phyloP scores from a whole-genome alignment of 257 asterid genomes.

The Solanum gandarillasii region DNA sequence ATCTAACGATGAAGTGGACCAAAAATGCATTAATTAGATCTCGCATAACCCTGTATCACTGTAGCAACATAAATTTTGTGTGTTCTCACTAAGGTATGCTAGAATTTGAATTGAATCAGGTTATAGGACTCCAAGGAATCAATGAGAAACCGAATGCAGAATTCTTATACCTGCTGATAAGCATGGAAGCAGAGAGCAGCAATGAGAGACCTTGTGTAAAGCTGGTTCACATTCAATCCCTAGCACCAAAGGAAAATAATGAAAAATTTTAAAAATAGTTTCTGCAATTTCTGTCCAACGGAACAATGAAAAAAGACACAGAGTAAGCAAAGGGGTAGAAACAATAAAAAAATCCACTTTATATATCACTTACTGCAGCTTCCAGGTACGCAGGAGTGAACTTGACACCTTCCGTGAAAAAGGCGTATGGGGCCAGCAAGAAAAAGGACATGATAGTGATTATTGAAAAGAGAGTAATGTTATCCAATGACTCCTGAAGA shows the following conservation, averaged over 20 bases:
- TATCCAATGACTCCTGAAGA: slow-evolving; percentile 42
- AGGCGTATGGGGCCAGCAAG: slow-evolving; percentile 35
- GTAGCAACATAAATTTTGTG: neutral
- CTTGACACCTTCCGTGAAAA: slow-evolving; percentile 41
- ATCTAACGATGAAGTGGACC: neutral
- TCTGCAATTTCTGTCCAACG: neutral
- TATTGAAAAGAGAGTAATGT: slow-evolving; percentile 41
- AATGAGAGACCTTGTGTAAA: slow-evolving; percentile 47
- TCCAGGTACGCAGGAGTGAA: slow-evolving; percentile 63
- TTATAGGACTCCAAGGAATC: neutral
- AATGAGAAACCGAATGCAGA: neutral
- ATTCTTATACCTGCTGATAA: slow-evolving; percentile 66
- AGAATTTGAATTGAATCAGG: neutral
- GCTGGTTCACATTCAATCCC: slow-evolving; percentile 59
- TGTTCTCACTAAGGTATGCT: neutral
- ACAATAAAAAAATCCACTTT: neutral
- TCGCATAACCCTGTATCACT: neutral
- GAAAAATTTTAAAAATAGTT: neutral
- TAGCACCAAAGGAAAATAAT: slow-evolving; percentile 9
- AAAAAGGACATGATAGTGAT: slow-evolving; percentile 44
- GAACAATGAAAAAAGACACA: neutral
- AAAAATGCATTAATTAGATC: neutral
- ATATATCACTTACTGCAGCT: slow-evolving; percentile 50
- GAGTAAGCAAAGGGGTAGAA: neutral
- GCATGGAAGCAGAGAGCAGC: slow-evolving; percentile 90